Percentiles rank a stretch among this genome's conserved stretches.
phyloP scores from a whole-genome alignment of 768 basidiomycete species.

The Astraeus odoratus region DNA sequence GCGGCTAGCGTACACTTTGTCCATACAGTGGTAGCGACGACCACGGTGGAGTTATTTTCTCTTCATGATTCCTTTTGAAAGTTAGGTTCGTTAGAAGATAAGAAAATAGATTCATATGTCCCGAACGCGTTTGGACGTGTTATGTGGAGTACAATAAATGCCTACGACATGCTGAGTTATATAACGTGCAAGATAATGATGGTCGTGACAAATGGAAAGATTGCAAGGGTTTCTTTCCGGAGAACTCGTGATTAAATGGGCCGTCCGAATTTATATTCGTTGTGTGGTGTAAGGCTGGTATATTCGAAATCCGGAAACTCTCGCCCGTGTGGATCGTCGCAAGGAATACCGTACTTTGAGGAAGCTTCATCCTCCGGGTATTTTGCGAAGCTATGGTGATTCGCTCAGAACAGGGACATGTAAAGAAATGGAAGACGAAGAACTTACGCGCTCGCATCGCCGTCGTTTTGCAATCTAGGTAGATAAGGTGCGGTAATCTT shows the following conservation, averaged over 20 bases:
- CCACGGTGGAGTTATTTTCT: too few relatives aligned
- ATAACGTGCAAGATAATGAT: background rate
- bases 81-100: too few relatives aligned
- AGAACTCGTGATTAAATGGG: background rate
- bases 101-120: too few relatives aligned
- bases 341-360: slow-evolving; percentile 50
- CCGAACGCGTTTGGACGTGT: too few relatives aligned
- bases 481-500: slow-evolving; percentile 97
- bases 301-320: slow-evolving; percentile 81
- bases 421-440: background rate
- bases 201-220: background rate
- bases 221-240: background rate
- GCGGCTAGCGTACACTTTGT: too few relatives aligned
- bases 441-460: slow-evolving; percentile 89
- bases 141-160: too few relatives aligned
- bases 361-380: slow-evolving; percentile 72
- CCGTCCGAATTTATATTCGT: background rate
- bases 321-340: slow-evolving; percentile 54
- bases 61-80: too few relatives aligned
- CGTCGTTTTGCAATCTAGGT: slow-evolving; percentile 86
- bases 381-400: slow-evolving; percentile 52
- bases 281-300: slow-evolving; percentile 23
- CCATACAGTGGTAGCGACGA: too few relatives aligned
- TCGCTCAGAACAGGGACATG: slow-evolving; percentile 7
- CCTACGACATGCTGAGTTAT: background rate